A percentile compares a stretch with the other conserved stretches of the same genome.
Evolutionary conservation across 2,329 filamentous ascomycete genomes (phyloP).

Genomic region (Arachnomyces sp.): DNA sequence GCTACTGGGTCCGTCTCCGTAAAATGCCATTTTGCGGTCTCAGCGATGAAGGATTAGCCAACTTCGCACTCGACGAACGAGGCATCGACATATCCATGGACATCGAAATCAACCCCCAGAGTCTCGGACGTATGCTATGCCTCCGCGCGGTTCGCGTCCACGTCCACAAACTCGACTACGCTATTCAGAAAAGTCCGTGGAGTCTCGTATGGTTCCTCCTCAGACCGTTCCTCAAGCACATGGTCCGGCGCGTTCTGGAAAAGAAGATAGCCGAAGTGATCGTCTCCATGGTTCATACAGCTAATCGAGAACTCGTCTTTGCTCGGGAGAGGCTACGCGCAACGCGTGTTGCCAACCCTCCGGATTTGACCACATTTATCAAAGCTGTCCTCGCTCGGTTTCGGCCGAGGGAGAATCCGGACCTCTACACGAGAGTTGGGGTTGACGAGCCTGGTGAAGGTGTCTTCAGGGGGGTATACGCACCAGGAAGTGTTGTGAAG

Average conservation of each 20-base stretch:
- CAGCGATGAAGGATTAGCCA: slow-evolving; percentile 75
- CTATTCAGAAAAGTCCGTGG: slow-evolving; percentile 65
- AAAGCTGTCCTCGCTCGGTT: slow-evolving; percentile 73
- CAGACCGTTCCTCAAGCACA: slow-evolving; percentile 73
- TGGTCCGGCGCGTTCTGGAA: slow-evolving; percentile 73
- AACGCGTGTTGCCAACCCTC: slow-evolving; percentile 71
- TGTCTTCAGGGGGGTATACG: slow-evolving; percentile 76
- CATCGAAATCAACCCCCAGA: slow-evolving; percentile 70
- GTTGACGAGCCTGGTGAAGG: slow-evolving; percentile 54
- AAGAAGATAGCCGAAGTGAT: slow-evolving; percentile 67
- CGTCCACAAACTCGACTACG: slow-evolving; percentile 82
- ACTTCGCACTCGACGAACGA: slow-evolving; percentile 75
- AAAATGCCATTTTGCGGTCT: slow-evolving; percentile 62
- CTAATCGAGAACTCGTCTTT: slow-evolving; percentile 80
- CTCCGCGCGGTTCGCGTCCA: slow-evolving; percentile 68
- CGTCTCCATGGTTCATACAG: slow-evolving; percentile 58
- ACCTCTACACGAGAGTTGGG: slow-evolving; percentile 67
- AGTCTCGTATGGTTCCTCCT: slow-evolving; percentile 72
- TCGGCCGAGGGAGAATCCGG: slow-evolving; percentile 63
- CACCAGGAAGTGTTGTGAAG: slow-evolving; percentile 81
- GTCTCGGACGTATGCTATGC: slow-evolving; percentile 71
- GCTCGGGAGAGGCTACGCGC: slow-evolving; percentile 80
- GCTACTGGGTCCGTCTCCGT: slow-evolving; percentile 80
- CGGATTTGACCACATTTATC: slow-evolving; percentile 73
- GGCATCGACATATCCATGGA: slow-evolving; percentile 83